Percentiles rank a stretch among this genome's conserved stretches.
Evolutionary conservation across 1,139 yeast species (phyloP).

Genomic region (Hyphopichia wangnamkhiaoensis): DNA sequence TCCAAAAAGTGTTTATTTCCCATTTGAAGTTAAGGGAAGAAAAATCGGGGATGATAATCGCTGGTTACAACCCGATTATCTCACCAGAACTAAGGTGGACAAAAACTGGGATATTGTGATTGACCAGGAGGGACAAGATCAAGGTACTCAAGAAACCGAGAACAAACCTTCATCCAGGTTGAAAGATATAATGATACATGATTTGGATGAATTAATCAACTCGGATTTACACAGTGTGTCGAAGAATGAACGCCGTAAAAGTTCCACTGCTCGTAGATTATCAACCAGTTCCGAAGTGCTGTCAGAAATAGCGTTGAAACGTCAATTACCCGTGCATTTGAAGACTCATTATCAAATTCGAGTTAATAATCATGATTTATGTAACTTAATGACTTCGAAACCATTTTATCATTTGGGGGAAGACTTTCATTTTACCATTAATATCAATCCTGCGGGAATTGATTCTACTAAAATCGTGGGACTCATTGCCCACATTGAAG

Average conservation of each 20-base stretch:
- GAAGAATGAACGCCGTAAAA: conserved; percentile 30
- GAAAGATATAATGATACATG: conserved; percentile 20
- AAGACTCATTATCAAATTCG: conserved; percentile 42
- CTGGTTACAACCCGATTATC: conserved; percentile 35
- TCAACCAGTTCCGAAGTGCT: conserved; percentile 13
- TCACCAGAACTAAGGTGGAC: conserved; percentile 29
- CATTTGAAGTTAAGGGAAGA: conserved; percentile 28
- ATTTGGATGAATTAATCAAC: conserved; percentile 32
- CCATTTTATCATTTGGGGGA: conserved; percentile 53
- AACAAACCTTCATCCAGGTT: not conserved
- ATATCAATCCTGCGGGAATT: conserved; percentile 19
- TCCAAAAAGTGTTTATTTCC: conserved; percentile 39
- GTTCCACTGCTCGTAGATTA: conserved; percentile 10
- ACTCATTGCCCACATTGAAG: conserved; percentile 37
- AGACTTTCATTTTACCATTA: conserved; percentile 41
- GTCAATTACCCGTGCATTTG: conserved; percentile 33
- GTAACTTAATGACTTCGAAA: conserved; percentile 38
- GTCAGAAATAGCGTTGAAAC: conserved; percentile 15
- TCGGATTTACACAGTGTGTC: conserved; percentile 36
- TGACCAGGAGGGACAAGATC: conserved; percentile 3
- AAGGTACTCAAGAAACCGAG: not conserved
- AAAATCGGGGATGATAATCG: conserved; percentile 26
- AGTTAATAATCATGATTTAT: conserved; percentile 34
- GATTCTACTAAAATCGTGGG: conserved; percentile 33
- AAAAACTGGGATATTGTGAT: conserved; percentile 29